Conservation (phyloP, 441 rosid genomes). For the Sinapis alba region DNA sequence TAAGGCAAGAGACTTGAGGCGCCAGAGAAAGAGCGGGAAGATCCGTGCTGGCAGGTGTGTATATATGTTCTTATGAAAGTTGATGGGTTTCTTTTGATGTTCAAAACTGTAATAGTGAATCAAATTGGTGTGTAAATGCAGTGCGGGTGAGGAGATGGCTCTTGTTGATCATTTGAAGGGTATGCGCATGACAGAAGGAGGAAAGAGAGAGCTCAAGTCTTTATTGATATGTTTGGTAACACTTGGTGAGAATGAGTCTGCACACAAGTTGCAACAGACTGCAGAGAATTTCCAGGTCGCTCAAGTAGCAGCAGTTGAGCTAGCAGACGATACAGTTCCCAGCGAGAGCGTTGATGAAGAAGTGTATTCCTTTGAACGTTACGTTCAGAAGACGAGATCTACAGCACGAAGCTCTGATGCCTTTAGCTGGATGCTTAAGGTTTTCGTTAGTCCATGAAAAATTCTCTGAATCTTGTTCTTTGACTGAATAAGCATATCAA, state of each 20-base stretch:
- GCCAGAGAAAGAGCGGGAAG: slow-evolving; percentile 77
- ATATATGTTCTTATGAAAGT: not conserved
- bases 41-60: slow-evolving; percentile 94
- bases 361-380: slow-evolving; percentile 57
- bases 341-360: slow-evolving; percentile 61
- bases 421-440: slow-evolving; percentile 76
- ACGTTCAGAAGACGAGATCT: slow-evolving; percentile 44
- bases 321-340: slow-evolving; percentile 77
- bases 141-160: slow-evolving; percentile 95
- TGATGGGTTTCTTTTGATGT: not conserved
- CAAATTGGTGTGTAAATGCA: slow-evolving; percentile 39
- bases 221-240: slow-evolving; percentile 71
- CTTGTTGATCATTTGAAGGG: slow-evolving; percentile 92
- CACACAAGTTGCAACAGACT: slow-evolving; percentile 65
- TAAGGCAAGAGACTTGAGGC: slow-evolving; percentile 72
- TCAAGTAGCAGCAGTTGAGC: slow-evolving; percentile 80
- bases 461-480: not conserved
- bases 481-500: slow-evolving; percentile 8
- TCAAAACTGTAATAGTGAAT: slow-evolving; percentile 5
- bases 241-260: slow-evolving; percentile 70
- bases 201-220: slow-evolving; percentile 75
- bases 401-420: slow-evolving; percentile 52
- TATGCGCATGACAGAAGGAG: slow-evolving; percentile 70
- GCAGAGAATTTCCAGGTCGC: slow-evolving; percentile 79
- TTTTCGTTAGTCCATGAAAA: slow-evolving; percentile 57